Evolutionary conservation across 2,329 filamentous ascomycete species (phyloP), one percentile per base, ranked within the genome.

Genomic region (Ascochyta viciae-villosae): DNA sequence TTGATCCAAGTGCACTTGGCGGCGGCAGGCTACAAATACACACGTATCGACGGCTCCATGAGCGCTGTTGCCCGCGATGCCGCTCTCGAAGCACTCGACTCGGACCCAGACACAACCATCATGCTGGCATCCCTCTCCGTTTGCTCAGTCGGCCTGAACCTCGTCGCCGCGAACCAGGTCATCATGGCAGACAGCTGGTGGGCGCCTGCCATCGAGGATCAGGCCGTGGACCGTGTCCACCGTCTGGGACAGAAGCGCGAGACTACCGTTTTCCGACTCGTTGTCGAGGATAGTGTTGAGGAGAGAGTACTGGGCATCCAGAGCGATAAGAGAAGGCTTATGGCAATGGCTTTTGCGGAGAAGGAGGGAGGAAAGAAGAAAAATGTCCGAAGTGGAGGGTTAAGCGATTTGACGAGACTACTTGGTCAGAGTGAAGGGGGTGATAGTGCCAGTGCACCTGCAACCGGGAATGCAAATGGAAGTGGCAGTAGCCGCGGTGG

Each of bases 151-250:
- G 92, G 92, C 0, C 81, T 96, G 41, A 96, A 96, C 66, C 84
- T 96, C 12, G 90, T 93, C 0, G 87, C 91, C 0, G 92, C 92
- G 0, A 92, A 95, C 66, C 92, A 92, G 6, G 91, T 96, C 55
- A 87, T 96, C 41, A 81, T 96, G 19, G 85, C 87, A 0, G 92
- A 96, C 74, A 90, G 86, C 56, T 96, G 91, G 92, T 96, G 92
- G 75, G 92, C 92, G 1, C 92, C 92, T 0, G 92, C 92, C 0
- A 95, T 96, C 51, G 92, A 96, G 74, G 92, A 96, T 64, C 92
- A 96, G 72, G 93, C 93, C 3, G 84, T 96, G 3, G 92, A 96
- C 71, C 88, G 92, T 4, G 92, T 96, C 6, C 91, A 96, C 71
- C 84, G 92, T 0, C 81, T 96, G 0, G 92, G 92, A 0, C 93